Base-by-base conservation (phyloP, 176 grass and related monocot genomes). In the Bolboschoenus planiculmis region DNA sequence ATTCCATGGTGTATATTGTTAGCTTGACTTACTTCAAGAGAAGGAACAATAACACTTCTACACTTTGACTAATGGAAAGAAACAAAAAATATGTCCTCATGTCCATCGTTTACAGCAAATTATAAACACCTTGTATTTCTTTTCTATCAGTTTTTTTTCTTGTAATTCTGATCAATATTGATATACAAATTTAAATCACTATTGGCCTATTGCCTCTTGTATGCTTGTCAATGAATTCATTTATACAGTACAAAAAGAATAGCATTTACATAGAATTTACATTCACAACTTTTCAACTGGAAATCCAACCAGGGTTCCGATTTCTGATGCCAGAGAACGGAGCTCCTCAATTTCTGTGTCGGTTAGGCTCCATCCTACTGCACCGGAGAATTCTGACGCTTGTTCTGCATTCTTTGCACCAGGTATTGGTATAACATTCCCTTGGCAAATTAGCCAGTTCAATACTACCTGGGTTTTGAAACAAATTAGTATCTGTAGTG, bases 391-490 rank as follows among this genome's bases (percentile, higher is more conserved):
- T 74, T 94, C 87, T 26, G 36, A 60, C 14, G 92, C 92, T 79
- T 94, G 92, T 65, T 91, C 88, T 10, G 87, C 67, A 47, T 95
- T 93, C 79, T 93, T 98, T 2, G 96, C 96, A 30, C 96, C 96
- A 0, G 96, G 96, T 80, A 98, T 98, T 11, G 95, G 95, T 35
- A 98, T 80, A 37, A 95, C 87, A 40, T 98, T 98, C 3, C 89
- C 92, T 64, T 98, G 95, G 83, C 88, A 94, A 67, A 88, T 93
- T 61, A 98, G 82, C 92, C 95, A 95, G 79, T 98, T 98, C 84
- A 95, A 78, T 83, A 87, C 89, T 66, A 98, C 89, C 95, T 98
- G 85, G 81, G 18, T 54, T 30, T 57, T 76, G 40, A 46, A 56
- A 60, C 20, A 84, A 29, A 10, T 36, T 30, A 6, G 58, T 43